Conservation (phyloP, 352 stramenopile species). For the Phytophthora pluvialis region DNA sequence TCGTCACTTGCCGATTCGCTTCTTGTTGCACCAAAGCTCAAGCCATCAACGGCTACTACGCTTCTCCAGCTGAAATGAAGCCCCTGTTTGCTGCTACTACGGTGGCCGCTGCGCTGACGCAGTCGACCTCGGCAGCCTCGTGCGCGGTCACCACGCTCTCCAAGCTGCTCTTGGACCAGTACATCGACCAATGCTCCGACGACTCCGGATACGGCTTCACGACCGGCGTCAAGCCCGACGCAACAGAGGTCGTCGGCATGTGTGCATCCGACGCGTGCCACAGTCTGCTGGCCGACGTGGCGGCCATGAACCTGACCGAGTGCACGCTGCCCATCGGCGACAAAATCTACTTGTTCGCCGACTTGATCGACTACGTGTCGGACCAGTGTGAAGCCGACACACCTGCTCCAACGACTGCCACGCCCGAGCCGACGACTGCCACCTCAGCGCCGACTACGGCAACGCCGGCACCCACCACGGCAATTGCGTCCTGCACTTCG, state of each 20-base stretch:
- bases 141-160: constrained; percentile 25
- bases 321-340: constrained; percentile 38
- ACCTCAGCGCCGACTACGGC: constrained; percentile 9
- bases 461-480: constrained; percentile 13
- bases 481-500: constrained; percentile 25
- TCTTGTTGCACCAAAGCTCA: constrained; percentile 12
- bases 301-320: constrained; percentile 30
- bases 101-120: constrained; percentile 7
- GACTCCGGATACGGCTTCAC: constrained; percentile 40
- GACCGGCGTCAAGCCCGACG: constrained; percentile 17
- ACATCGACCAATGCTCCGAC: constrained; percentile 32
- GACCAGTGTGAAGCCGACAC: constrained; percentile 20
- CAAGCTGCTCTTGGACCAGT: constrained; percentile 27
- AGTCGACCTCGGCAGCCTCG: constrained; percentile 3
- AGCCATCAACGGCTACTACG: constrained; percentile 7
- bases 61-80: constrained; percentile 34
- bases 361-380: constrained; percentile 36
- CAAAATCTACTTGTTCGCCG: constrained; percentile 32
- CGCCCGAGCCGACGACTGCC: constrained; percentile 13
- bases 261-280: constrained; percentile 32
- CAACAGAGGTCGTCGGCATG: constrained; percentile 27
- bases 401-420: constrained; percentile 11
- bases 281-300: constrained; percentile 24
- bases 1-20: constrained; percentile 27
- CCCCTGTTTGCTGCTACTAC: constrained; percentile 12